phyloP scores from a whole-genome alignment of 345 rosid species.

The Cardamine resedifolia region DNA sequence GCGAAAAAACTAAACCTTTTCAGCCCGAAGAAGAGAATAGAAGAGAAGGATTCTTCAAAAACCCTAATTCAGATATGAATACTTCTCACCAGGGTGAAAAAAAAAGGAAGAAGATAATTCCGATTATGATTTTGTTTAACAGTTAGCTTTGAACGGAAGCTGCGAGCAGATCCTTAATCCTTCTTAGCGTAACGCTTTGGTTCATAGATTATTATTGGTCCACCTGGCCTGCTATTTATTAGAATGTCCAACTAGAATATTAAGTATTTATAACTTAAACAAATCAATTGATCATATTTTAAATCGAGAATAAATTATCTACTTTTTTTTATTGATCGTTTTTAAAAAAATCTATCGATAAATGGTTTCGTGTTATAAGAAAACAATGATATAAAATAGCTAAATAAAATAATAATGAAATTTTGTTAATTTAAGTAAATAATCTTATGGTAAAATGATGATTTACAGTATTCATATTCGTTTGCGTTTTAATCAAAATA shows the following conservation, averaged over 20 bases:
- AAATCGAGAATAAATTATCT: too few relatives aligned
- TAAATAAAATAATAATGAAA: too few relatives aligned
- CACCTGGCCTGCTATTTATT: not conserved
- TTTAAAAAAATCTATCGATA: too few relatives aligned
- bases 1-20: not conserved
- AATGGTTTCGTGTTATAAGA: too few relatives aligned
- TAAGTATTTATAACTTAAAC: not conserved
- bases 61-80: slow-evolving; percentile 22
- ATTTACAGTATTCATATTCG: not conserved
- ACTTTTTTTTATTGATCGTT: too few relatives aligned
- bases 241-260: not conserved
- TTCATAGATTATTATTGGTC: not conserved
- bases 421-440: not conserved
- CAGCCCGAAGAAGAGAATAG: slow-evolving; percentile 22
- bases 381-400: too few relatives aligned
- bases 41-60: slow-evolving; percentile 21
- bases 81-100: not conserved
- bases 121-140: not conserved
- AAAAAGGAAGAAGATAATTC: not conserved
- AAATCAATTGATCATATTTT: too few relatives aligned
- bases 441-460: not conserved
- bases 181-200: slow-evolving; percentile 5
- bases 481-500: not conserved
- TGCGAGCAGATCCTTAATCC: slow-evolving; percentile 14
- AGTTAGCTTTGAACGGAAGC: slow-evolving; percentile 2